Evolutionary conservation across 2,329 filamentous ascomycete genomes (phyloP).

Genomic region (Phoma herbarum): DNA sequence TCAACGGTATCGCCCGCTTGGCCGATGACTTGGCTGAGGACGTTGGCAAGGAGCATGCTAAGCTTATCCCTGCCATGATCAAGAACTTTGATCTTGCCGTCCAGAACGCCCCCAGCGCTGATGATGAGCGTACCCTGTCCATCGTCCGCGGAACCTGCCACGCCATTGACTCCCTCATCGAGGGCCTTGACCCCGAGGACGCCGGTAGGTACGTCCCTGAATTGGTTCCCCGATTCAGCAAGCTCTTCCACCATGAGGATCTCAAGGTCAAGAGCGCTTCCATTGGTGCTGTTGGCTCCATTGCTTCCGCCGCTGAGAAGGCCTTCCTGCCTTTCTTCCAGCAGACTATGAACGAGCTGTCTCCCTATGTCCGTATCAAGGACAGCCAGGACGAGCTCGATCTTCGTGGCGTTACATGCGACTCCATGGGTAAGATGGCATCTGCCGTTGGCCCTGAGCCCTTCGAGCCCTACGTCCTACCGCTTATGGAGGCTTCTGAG

Average conservation of each 20-base stretch:
- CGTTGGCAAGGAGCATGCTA: slow-evolving; percentile 83
- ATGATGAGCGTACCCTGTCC: slow-evolving; percentile 77
- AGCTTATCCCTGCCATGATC: slow-evolving; percentile 82
- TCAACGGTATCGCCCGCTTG: slow-evolving; percentile 87
- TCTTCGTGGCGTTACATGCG: slow-evolving; percentile 86
- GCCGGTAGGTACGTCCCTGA: slow-evolving; percentile 83
- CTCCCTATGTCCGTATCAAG: slow-evolving; percentile 84
- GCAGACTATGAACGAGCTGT: slow-evolving; percentile 87
- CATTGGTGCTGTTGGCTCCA: slow-evolving; percentile 87
- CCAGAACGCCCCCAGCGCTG: slow-evolving; percentile 67
- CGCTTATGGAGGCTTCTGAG: slow-evolving; percentile 90
- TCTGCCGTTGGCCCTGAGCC: slow-evolving; percentile 82
- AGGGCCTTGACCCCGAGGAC: slow-evolving; percentile 81
- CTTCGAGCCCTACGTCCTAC: slow-evolving; percentile 90
- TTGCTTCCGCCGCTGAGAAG: slow-evolving; percentile 83
- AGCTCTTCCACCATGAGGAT: slow-evolving; percentile 83
- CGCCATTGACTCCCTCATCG: slow-evolving; percentile 89
- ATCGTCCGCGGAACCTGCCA: slow-evolving; percentile 91
- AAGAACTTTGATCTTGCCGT: slow-evolving; percentile 88
- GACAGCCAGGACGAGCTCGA: slow-evolving; percentile 89
- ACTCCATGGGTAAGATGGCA: slow-evolving; percentile 93
- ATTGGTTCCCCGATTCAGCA: slow-evolving; percentile 84
- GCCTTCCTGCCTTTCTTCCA: slow-evolving; percentile 92
- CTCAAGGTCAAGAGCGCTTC: slow-evolving; percentile 89
- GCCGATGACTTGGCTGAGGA: slow-evolving; percentile 94